Evolutionary conservation across 352 stramenopile genomes (phyloP).

Genomic region (Phytophthora pseudosyringae): DNA sequence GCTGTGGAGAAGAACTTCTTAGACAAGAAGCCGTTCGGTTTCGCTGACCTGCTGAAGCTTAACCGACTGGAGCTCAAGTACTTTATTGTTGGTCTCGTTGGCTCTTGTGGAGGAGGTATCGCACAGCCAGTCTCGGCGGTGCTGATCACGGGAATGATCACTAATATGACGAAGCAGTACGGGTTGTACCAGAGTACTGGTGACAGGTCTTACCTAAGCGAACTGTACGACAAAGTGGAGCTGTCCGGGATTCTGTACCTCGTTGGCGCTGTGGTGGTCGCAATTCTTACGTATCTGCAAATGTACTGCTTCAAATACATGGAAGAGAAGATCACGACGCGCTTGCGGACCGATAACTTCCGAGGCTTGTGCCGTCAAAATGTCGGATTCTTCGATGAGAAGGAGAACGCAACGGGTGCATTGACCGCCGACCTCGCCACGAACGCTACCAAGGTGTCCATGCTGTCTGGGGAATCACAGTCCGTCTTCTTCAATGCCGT

Average conservation of each 20-base stretch:
- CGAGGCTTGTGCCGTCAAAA: slow-evolving; percentile 44
- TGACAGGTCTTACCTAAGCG: slow-evolving; percentile 31
- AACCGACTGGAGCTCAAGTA: slow-evolving; percentile 21
- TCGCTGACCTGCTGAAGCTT: slow-evolving; percentile 14
- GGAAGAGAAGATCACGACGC: slow-evolving; percentile 55
- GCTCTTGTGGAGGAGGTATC: slow-evolving; percentile 34
- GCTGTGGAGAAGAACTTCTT: slow-evolving; percentile 30
- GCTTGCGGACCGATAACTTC: slow-evolving; percentile 56
- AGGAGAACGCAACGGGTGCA: slow-evolving; percentile 64
- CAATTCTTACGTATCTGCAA: slow-evolving; percentile 45
- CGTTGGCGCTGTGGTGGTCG: slow-evolving; percentile 36
- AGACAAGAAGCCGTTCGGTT: slow-evolving; percentile 21
- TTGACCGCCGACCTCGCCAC: slow-evolving; percentile 60
- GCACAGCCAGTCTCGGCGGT: slow-evolving; percentile 44
- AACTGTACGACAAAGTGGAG: slow-evolving; percentile 47
- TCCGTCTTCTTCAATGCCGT: slow-evolving; percentile 48
- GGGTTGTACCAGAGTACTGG: slow-evolving; percentile 34
- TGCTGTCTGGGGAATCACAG: slow-evolving; percentile 62
- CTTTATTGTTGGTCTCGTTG: slow-evolving; percentile 27
- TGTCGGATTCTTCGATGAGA: slow-evolving; percentile 79
- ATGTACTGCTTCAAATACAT: slow-evolving; percentile 60
- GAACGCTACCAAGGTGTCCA: slow-evolving; percentile 51
- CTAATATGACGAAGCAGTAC: slow-evolving; percentile 56
- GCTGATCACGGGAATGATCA: slow-evolving; percentile 53
- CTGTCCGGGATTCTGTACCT: slow-evolving; percentile 38